These are phyloP conservation scores for Annulohypoxylon stygium DNA, from an alignment of 495 filamentous ascomycete genomes.

Conservation along the genomic window DNA sequence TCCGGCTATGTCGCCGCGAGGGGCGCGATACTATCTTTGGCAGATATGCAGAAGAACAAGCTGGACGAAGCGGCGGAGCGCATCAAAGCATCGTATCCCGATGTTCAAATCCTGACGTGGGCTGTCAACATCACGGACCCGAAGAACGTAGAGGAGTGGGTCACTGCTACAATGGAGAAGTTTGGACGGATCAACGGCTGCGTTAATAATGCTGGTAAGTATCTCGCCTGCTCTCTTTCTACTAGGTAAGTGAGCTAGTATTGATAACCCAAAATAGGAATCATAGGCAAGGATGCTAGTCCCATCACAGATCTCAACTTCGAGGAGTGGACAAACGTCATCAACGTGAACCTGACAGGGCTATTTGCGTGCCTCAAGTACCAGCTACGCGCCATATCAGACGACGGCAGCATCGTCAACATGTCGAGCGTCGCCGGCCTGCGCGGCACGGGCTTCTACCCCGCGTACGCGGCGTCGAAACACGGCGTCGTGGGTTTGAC, in stretches of 20 bases:
- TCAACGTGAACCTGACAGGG: constrained; percentile 43
- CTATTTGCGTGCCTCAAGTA: constrained; percentile 48
- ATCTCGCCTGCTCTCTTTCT: not conserved
- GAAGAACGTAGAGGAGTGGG: constrained; percentile 41
- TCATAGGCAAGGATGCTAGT: constrained; percentile 25
- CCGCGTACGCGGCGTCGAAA: constrained; percentile 66
- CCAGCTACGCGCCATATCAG: constrained; percentile 55
- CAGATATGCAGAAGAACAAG: constrained; percentile 56
- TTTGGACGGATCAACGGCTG: constrained; percentile 41
- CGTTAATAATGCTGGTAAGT: constrained; percentile 41
- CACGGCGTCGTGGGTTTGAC: constrained; percentile 69
- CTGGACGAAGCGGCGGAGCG: constrained; percentile 43
- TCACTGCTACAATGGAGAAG: constrained; percentile 27
- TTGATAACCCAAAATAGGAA: constrained; percentile 26
- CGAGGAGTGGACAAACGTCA: constrained; percentile 37
- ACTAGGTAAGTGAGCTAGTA: not conserved
- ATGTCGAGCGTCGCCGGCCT: constrained; percentile 63
- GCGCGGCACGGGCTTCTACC: constrained; percentile 53
- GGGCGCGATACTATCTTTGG: constrained; percentile 62
- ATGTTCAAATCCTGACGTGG: constrained; percentile 23
- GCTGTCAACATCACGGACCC: constrained; percentile 33
- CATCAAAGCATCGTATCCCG: constrained; percentile 27
- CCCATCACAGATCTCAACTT: constrained; percentile 30
- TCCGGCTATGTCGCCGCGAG: constrained; percentile 58
- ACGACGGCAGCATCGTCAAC: constrained; percentile 67